phyloP scores from a whole-genome alignment of 495 filamentous ascomycete genomes.

The Penicillium flavigenum region DNA sequence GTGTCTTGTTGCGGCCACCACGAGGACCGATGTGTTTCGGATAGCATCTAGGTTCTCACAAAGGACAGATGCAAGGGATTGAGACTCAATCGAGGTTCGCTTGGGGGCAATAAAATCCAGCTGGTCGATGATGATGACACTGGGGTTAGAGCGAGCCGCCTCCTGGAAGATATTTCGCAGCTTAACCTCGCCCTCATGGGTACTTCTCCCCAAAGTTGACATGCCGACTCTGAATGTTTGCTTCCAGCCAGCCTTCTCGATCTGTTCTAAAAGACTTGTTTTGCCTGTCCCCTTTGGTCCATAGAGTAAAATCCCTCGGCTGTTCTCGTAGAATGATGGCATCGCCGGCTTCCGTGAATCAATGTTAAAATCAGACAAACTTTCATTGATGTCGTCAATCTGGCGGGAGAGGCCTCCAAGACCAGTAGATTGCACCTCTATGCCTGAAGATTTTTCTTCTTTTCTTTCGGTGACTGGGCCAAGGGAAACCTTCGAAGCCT shows the following conservation, averaged over 20 bases:
- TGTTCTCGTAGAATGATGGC: slow-evolving; percentile 44
- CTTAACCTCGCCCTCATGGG: slow-evolving; percentile 46
- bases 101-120: slow-evolving; percentile 74
- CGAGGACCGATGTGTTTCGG: slow-evolving; percentile 52
- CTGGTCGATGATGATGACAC: slow-evolving; percentile 80
- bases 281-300: slow-evolving; percentile 85
- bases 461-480: slow-evolving; percentile 24
- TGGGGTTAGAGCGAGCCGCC: slow-evolving; percentile 70
- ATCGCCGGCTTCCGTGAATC: slow-evolving; percentile 33
- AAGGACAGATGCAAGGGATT: slow-evolving; percentile 40
- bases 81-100: slow-evolving; percentile 40
- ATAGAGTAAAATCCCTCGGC: slow-evolving; percentile 68
- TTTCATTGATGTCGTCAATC: slow-evolving; percentile 63
- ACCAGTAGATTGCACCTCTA: slow-evolving; percentile 34
- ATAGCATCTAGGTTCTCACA: slow-evolving; percentile 46
- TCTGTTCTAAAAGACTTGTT: slow-evolving; percentile 62
- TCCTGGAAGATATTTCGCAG: slow-evolving; percentile 70
- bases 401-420: slow-evolving; percentile 66
- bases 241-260: slow-evolving; percentile 68
- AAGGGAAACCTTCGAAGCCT: slow-evolving; percentile 37
- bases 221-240: slow-evolving; percentile 60
- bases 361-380: slow-evolving; percentile 58
- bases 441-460: slow-evolving; percentile 17
- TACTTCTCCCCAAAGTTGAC: slow-evolving; percentile 49
- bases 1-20: slow-evolving; percentile 72